phyloP scores from a whole-genome alignment of 805 yeast genomes.

The Saturnispora ahearnii region DNA sequence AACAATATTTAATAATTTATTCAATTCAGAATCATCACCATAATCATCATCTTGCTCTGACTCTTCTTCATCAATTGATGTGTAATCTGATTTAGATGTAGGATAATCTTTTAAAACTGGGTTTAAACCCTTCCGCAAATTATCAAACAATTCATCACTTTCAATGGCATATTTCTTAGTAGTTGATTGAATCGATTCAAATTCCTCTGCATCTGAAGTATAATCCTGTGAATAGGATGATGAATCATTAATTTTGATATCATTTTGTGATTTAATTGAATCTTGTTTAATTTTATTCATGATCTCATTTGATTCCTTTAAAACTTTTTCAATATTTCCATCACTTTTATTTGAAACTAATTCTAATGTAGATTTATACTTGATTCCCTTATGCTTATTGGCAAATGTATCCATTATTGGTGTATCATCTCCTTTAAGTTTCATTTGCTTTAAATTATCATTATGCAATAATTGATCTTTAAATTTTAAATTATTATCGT shows the following conservation, averaged over 20 bases:
- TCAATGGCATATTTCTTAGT: slow-evolving; percentile 19
- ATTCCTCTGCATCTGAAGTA: slow-evolving; percentile 25
- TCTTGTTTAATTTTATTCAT: slow-evolving; percentile 6
- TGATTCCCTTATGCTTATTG: slow-evolving; percentile 15
- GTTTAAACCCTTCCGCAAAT: slow-evolving; percentile 17
- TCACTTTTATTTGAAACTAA: slow-evolving; percentile 16
- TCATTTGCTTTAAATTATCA: slow-evolving; percentile 15
- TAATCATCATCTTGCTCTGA: neutral
- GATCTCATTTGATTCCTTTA: neutral
- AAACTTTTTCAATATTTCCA: slow-evolving; percentile 2
- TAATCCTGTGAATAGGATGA: slow-evolving; percentile 19
- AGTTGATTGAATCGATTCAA: slow-evolving; percentile 17
- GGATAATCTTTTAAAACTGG: slow-evolving; percentile 9
- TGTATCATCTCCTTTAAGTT: slow-evolving; percentile 12
- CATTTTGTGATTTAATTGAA: neutral
- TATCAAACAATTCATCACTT: slow-evolving; percentile 21
- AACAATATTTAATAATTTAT: slow-evolving; percentile 5
- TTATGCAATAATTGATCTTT: slow-evolving; percentile 15
- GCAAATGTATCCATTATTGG: slow-evolving; percentile 26
- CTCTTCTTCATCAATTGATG: slow-evolving; percentile 9
- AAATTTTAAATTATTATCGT: slow-evolving; percentile 16
- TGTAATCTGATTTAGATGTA: slow-evolving; percentile 19
- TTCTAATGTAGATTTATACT: slow-evolving; percentile 12
- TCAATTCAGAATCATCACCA: neutral
- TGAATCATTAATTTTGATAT: neutral